These are phyloP conservation scores for Thraustotheca clavata DNA, from an alignment of 352 stramenopile genomes.

Conservation along the genomic window DNA sequence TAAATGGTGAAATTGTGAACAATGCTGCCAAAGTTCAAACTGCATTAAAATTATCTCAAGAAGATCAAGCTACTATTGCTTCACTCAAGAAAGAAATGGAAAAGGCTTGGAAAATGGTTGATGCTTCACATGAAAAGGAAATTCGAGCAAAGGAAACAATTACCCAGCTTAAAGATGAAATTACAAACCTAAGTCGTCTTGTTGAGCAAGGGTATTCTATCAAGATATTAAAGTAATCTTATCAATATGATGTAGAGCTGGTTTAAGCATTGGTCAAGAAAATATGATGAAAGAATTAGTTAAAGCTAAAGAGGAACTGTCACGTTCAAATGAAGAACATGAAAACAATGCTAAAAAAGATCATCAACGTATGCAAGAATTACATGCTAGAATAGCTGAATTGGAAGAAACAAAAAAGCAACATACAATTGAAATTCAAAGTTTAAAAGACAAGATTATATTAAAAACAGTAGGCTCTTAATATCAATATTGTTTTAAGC, in stretches of 20 bases:
- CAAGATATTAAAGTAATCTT: neutral
- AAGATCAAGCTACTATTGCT: conserved; percentile 89
- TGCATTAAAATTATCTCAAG: conserved; percentile 90
- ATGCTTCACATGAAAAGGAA: conserved; percentile 93
- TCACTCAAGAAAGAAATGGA: conserved; percentile 96
- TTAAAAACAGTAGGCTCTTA: conserved; percentile 49
- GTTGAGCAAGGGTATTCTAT: conserved; percentile 81
- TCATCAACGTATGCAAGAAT: conserved; percentile 68
- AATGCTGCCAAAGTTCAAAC: conserved; percentile 94
- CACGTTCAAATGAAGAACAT: conserved; percentile 79
- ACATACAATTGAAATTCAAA: conserved; percentile 72
- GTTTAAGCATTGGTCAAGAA: conserved; percentile 87
- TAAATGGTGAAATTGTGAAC: conserved; percentile 95
- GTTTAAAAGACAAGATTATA: conserved; percentile 76
- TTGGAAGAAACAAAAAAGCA: conserved; percentile 44
- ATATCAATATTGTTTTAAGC: conserved; percentile 15
- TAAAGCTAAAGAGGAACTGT: conserved; percentile 83
- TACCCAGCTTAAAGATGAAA: conserved; percentile 93
- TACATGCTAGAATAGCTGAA: conserved; percentile 56
- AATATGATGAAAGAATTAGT: conserved; percentile 90
- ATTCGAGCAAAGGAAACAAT: conserved; percentile 92
- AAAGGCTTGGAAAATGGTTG: conserved; percentile 92
- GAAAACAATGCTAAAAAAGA: conserved; percentile 73
- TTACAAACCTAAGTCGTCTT: conserved; percentile 91
- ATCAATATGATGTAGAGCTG: conserved; percentile 31